A percentile compares a stretch with the other conserved stretches of the same genome.
phyloP scores from a whole-genome alignment of 441 rosid genomes.

The Brassica hybrid region DNA sequence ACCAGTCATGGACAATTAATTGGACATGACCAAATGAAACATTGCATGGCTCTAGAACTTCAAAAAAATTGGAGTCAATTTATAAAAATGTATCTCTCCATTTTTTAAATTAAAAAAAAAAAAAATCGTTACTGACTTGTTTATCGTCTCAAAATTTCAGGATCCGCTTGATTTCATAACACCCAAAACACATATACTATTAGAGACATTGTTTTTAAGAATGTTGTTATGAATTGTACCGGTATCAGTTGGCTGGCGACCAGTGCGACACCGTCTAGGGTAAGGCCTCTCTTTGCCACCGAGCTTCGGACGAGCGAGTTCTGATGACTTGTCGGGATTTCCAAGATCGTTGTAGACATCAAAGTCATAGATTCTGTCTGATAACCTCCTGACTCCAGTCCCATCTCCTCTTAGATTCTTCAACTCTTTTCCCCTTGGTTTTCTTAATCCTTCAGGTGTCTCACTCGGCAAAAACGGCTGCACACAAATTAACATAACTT shows the following conservation, averaged over 20 bases:
- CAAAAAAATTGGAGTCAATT: not conserved
- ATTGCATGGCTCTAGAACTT: not conserved
- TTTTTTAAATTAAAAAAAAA: not conserved
- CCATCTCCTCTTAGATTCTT: conserved; percentile 72
- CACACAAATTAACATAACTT: not conserved
- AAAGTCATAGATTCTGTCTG: conserved; percentile 82
- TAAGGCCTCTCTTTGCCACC: conserved; percentile 78
- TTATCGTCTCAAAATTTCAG: not conserved
- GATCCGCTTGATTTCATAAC: not conserved
- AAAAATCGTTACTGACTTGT: not conserved
- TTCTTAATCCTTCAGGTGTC: conserved; percentile 77
- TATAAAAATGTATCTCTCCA: not conserved
- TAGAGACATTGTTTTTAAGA: not conserved
- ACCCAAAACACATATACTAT: not conserved
- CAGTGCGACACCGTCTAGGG: conserved; percentile 95
- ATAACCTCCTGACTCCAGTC: conserved; percentile 69
- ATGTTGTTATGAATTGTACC: conserved; percentile 4
- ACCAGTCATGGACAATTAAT: not conserved
- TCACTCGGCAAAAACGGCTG: conserved; percentile 88
- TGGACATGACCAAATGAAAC: not conserved
- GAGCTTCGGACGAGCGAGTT: conserved; percentile 65
- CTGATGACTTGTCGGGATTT: conserved; percentile 76
- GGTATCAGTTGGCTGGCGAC: conserved; percentile 35
- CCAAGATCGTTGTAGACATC: conserved; percentile 92
- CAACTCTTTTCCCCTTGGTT: conserved; percentile 73